Base-by-base conservation (phyloP, 805 yeast species). In the Ogataea saltuana region DNA sequence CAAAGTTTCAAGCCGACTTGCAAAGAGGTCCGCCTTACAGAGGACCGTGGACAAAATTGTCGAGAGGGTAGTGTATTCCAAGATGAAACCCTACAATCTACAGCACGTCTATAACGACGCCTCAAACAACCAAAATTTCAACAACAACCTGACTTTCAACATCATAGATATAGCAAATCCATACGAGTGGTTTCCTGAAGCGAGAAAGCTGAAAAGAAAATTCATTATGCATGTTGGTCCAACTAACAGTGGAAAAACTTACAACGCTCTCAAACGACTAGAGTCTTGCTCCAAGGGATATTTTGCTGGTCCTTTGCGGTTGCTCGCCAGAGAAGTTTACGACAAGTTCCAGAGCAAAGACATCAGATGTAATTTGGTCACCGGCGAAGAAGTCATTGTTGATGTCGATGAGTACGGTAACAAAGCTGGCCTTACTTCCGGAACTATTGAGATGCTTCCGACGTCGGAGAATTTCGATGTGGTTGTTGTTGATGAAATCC, bases 221-320 rank as follows among this genome's bases (percentile, higher is more conserved):
- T 73, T 93, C 37, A 75, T 85, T n/a, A 77, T 93, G 81, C 99
- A 93, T 61, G 87, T 93, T 9, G 99, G 99, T 0, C 99, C 99
- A 1, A 93, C 99, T 0, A 93, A 93, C 61, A 83, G 93, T 52
- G 99, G 99, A 10, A 93, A 93, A 58, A 93, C 98, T 0, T 86
- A 87, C 59, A 75, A 78, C 36, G 96, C 98, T 0, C 67, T 93
- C 34, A 72, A 84, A 54, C 73, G 80, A 42, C 70, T 93, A 37
- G 81, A 81, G 53, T 56, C 63, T 16, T 80, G 88, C 12, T 71
- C 79, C 23, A 74, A 81, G 15, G 99, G 99, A 0, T 86, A 85
- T 52, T 93, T 83, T 64, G 98, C 98, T 0, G 98, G 98, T 1
- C 99, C 99, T 0, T 68, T 93, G 35, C 72, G 99, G 47, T 70